Conservation (phyloP, 306 rosid genomes). For the Cucurbita ficifolia region DNA sequence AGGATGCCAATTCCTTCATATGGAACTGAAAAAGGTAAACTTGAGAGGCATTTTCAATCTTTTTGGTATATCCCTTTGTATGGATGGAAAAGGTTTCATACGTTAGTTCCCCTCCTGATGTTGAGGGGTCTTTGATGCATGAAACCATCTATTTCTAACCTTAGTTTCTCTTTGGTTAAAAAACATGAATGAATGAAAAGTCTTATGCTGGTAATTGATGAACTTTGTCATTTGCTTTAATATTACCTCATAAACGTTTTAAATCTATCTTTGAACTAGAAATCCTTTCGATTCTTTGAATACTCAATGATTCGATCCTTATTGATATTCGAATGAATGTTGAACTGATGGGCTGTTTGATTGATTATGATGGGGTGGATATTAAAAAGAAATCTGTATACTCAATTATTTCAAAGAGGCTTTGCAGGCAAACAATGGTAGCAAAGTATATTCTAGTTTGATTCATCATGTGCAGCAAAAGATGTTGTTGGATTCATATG, state of each 20-base stretch:
- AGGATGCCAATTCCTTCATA: not conserved
- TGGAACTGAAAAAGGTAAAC: not conserved
- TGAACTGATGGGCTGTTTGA: not conserved
- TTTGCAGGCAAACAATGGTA: not conserved
- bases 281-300: no score
- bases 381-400: not conserved
- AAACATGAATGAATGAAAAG: not conserved
- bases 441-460: not conserved
- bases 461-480: slow-evolving; percentile 11
- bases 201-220: not conserved
- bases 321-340: no score
- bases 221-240: no score
- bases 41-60: not conserved
- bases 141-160: not conserved
- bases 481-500: slow-evolving; percentile 7
- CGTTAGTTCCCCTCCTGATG: not conserved
- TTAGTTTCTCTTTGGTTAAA: not conserved
- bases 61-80: not conserved
- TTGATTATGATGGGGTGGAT: not conserved
- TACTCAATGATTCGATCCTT: no score
- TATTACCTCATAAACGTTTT: no score
- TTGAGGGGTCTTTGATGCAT: not conserved
- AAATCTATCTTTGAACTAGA: not conserved
- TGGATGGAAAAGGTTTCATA: not conserved
- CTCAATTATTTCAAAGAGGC: not conserved